Evolutionary conservation across 257 asterid species (phyloP), one percentile per base, ranked within the genome.

Genomic region (Ophiorrhiza pumila): DNA sequence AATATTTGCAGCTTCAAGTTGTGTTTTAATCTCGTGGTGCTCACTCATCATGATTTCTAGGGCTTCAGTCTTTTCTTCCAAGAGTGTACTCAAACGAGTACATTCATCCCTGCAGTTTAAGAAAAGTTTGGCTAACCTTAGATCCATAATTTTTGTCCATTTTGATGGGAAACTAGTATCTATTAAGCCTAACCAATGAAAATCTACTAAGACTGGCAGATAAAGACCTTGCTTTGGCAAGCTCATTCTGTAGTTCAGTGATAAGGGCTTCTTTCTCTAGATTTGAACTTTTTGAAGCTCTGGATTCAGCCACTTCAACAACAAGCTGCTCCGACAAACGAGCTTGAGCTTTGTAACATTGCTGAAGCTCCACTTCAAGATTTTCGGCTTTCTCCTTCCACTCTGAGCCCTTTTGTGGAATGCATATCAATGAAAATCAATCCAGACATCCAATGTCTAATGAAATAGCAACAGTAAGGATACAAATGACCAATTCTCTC

Each of bases 361-460:
- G 99, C 80, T 92, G 98, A 82, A 95, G 95, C 81, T 95, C 99
- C 74, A 75, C 68, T 83, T 95, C 93, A 79, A 95, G 92, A 75
- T 79, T 90, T 82, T 91, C 99, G 81, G 91, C 92, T 69, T 91
- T 95, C 76, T 91, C 99, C 80, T 95, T 91, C 99, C 99, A 95
- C 82, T 88, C 98, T 13, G 92, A 94, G 80, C 99, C 99, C 98
- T 94, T 67, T 61, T 32, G 32, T 32, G 68, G 35, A 37, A 80
- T n/a, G n/a, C 27, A 77, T 27, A 68, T 20, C 42, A 57, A 72
- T 39, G 32, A 74, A 64, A 77, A 66, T 60, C 57, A 65, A 71
- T 58, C 73, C 60, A 72, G 72, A 60, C 11, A 47, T 50, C 69
- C 47, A 74, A 69, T 66, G 46, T 65, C 67, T 62, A 50, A 50